Base-by-base conservation (phyloP, 1,139 yeast genomes). In the Candida mesenterica region DNA sequence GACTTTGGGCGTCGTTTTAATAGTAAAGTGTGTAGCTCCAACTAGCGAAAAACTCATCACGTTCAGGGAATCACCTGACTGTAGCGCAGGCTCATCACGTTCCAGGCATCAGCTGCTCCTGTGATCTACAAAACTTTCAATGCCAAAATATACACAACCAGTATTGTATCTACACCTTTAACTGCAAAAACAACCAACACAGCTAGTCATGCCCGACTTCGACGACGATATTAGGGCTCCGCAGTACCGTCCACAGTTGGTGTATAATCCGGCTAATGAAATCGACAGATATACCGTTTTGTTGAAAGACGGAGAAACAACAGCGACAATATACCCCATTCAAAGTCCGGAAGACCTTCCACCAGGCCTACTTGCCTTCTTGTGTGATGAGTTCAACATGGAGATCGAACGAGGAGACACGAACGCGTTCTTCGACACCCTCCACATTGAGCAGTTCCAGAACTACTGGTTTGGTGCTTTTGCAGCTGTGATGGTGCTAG, bases 351-450 rank as follows among this genome's bases (percentile, higher is more conserved):
- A 67, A 17, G 76, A 72, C 17, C 65, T 92, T 12, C 97, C 97
- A 0, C 76, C 77, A 3, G 94, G 89, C 0, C 67, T 92, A 17
- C 59, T 88, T 32, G 84, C 85, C 15, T 89, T 90, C 53, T 58
- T 92, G 28, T 80, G 94, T 46, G 97, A 89, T 53, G 97, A 92
- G 63, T 84, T 86, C 62, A 92, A 92, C 57, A 83, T 85, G 80
- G 98, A 92, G 56, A 79, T 92, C 24, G 92, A 83, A 43, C 71
- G 88, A 30, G 97, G 97, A 18, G 94, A 86, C 43, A 84, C 96
- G 4, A 79, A 79, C 52, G 90, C 97, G 2, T 84, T 85, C 53
- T 82, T 85, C 48, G 95, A 88, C 45, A 79, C 87, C 2, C 63
- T 90, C 33, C 77, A 80, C 24, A 62, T 83, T 31, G 86, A 82